Conservation (phyloP, 1,139 yeast genomes). For the Chernovozyma aurita region DNA sequence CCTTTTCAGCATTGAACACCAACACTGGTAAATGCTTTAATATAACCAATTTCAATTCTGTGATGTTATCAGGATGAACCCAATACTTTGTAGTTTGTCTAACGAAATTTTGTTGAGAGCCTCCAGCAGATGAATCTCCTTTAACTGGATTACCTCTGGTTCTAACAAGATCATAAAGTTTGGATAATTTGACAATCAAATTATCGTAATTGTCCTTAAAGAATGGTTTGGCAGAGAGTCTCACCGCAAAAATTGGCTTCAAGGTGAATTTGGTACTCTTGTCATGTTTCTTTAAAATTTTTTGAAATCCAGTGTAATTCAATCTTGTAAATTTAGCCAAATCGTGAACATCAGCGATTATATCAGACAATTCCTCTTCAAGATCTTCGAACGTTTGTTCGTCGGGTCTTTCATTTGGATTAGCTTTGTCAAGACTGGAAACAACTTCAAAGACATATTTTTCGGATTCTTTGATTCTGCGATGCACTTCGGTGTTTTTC, state of each 20-base stretch:
- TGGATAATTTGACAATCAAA: slow-evolving; percentile 82
- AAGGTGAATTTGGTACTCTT: slow-evolving; percentile 79
- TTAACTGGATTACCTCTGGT: slow-evolving; percentile 92
- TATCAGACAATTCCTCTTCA: slow-evolving; percentile 87
- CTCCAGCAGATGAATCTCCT: slow-evolving; percentile 96
- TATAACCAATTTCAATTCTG: slow-evolving; percentile 90
- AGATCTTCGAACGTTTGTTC: slow-evolving; percentile 88
- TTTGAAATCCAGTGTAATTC: slow-evolving; percentile 94
- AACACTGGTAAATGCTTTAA: slow-evolving; percentile 93
- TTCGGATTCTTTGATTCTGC: slow-evolving; percentile 81
- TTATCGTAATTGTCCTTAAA: slow-evolving; percentile 92
- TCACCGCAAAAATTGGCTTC: slow-evolving; percentile 88
- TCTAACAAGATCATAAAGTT: slow-evolving; percentile 85
- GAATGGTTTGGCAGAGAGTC: slow-evolving; percentile 90
- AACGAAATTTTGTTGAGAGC: slow-evolving; percentile 94
- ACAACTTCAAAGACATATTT: slow-evolving; percentile 61
- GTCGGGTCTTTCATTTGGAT: slow-evolving; percentile 31
- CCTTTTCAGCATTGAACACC: slow-evolving; percentile 94
- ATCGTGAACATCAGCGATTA: slow-evolving; percentile 96
- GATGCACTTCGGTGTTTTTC: slow-evolving; percentile 75
- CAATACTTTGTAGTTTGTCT: slow-evolving; percentile 98
- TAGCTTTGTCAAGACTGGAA: slow-evolving; percentile 29
- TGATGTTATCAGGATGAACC: slow-evolving; percentile 98
- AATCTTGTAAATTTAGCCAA: slow-evolving; percentile 87
- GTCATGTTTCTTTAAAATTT: slow-evolving; percentile 93